These are phyloP conservation scores for Paramecium primaurelia DNA, from an alignment of 73 alveolate species.

Conservation along the genomic window DNA sequence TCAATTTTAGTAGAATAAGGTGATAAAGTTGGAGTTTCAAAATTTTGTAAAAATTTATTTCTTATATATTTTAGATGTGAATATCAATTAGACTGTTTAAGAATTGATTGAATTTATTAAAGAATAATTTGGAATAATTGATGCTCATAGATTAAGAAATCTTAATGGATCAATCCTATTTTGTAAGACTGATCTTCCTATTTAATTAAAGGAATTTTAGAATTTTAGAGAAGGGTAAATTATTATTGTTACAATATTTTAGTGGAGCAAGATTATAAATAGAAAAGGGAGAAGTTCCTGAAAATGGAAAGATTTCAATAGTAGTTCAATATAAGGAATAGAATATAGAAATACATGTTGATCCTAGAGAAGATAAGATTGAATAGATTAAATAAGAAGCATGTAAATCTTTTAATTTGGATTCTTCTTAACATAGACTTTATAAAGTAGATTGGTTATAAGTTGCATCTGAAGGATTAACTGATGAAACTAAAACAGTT, in stretches of 20 bases:
- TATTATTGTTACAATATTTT: not conserved
- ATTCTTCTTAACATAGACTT: constrained; percentile 58
- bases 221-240: constrained; percentile 1
- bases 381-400: constrained; percentile 54
- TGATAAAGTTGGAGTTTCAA: not conserved
- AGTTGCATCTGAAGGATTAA: constrained; percentile 72
- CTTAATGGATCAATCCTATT: not conserved
- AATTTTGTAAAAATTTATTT: not conserved
- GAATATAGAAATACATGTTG: constrained; percentile 53
- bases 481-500: constrained; percentile 26
- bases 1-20: constrained; percentile 5
- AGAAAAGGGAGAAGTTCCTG: constrained; percentile 77
- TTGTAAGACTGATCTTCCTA: not conserved
- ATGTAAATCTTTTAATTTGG: constrained; percentile 68
- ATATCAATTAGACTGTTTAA: not conserved
- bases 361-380: constrained; percentile 61
- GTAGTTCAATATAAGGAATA: constrained; percentile 45
- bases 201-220: not conserved
- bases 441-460: constrained; percentile 71
- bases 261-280: constrained; percentile 70
- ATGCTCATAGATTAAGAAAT: not conserved
- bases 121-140: not conserved
- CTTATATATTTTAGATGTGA: not conserved
- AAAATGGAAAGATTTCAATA: constrained; percentile 66
- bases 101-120: not conserved